Percentiles rank a stretch among this genome's conserved stretches.
Conservation (phyloP, 2,329 filamentous ascomycete genomes). For the Aspergillus fumigatiaffinis region DNA sequence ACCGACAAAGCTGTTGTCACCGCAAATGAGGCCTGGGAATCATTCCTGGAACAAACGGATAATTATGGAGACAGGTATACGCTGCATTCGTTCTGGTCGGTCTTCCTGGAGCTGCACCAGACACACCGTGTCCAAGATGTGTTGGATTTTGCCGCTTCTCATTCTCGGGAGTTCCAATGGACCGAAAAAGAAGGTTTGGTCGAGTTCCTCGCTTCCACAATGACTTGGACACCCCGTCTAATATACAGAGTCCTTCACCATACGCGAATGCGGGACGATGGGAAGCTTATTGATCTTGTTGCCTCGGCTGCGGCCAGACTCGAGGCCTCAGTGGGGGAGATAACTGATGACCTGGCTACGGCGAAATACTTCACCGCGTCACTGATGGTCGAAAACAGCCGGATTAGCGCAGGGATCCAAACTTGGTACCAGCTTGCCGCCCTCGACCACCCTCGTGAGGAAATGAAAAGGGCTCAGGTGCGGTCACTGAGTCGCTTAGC, state of each 20-base stretch:
- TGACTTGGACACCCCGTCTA: background rate
- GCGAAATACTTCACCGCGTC: background rate
- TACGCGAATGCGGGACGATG: background rate
- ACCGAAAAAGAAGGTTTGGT: background rate
- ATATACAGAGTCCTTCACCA: background rate
- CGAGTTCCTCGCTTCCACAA: background rate
- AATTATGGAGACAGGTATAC: background rate
- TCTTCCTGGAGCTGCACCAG: background rate
- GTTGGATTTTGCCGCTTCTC: background rate
- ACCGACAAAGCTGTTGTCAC: background rate
- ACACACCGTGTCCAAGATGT: background rate
- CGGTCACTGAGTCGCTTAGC: background rate
- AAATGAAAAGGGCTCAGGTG: background rate
- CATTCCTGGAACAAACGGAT: background rate
- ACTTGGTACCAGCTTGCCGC: background rate
- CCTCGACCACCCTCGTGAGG: background rate
- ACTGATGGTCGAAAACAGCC: background rate
- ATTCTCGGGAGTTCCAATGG: background rate
- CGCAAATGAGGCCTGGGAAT: background rate
- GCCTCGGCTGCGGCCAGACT: background rate
- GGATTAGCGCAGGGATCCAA: background rate
- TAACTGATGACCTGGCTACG: background rate
- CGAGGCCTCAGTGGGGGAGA: background rate
- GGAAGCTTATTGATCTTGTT: background rate
- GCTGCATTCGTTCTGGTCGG: background rate